phyloP scores from a whole-genome alignment of 1,139 yeast genomes.

The Pichia sp. region DNA sequence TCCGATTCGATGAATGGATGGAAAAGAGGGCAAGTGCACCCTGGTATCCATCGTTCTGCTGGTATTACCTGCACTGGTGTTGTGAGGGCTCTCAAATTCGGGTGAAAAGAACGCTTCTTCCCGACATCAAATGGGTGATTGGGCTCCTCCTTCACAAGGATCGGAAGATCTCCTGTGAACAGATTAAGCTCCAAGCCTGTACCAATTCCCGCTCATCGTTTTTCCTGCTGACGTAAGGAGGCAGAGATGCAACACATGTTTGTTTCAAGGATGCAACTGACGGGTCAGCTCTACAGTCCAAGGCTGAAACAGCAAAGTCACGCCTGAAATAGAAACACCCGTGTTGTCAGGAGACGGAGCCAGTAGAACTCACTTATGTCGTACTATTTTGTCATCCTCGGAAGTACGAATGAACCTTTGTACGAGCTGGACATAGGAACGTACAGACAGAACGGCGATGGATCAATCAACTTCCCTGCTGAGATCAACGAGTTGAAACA shows the following conservation, averaged over 20 bases:
- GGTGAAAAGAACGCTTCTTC: not conserved
- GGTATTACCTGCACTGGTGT: not conserved
- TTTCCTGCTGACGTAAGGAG: not conserved
- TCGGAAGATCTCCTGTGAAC: not conserved
- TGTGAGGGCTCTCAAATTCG: not conserved
- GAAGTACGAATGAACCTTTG: slow-evolving; percentile 79
- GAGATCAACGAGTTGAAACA: slow-evolving; percentile 80
- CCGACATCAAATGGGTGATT: no score
- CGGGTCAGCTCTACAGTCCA: not conserved
- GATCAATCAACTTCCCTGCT: slow-evolving; percentile 57
- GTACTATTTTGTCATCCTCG: slow-evolving; percentile 82
- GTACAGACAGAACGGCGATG: slow-evolving; percentile 60
- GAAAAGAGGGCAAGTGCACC: slow-evolving; percentile 8
- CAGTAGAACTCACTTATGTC: slow-evolving; percentile 37
- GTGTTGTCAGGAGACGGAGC: not conserved
- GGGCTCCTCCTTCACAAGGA: not conserved
- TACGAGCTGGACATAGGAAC: slow-evolving; percentile 88
- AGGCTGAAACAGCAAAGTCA: not conserved
- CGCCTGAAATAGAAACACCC: not conserved
- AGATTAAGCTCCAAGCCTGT: not conserved
- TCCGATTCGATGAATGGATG: slow-evolving; percentile 6
- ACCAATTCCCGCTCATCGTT: not conserved
- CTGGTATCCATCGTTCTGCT: slow-evolving; percentile 3
- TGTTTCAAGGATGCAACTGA: not conserved
- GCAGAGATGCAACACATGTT: not conserved